phyloP scores from a whole-genome alignment of 352 stramenopile species.

The Phytophthora sp. region DNA sequence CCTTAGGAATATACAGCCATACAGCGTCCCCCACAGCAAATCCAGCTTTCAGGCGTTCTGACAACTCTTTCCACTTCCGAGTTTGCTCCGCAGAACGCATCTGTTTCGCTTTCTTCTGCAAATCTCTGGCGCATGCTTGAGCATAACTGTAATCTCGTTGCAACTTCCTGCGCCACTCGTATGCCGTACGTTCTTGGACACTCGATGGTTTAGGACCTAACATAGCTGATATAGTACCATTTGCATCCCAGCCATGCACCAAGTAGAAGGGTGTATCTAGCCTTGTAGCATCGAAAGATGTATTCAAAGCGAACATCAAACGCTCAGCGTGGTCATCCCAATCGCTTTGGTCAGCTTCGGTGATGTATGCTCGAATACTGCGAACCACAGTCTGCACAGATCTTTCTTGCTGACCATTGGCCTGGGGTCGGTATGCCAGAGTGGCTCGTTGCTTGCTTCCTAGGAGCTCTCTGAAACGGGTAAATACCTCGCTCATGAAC shows the following conservation, averaged over 20 bases:
- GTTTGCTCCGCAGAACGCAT: neutral
- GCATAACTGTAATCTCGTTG: slow-evolving; percentile 12
- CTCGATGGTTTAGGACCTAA: slow-evolving; percentile 6
- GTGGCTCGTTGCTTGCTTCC: slow-evolving; percentile 6
- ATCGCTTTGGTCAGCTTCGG: slow-evolving; percentile 8
- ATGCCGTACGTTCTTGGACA: neutral
- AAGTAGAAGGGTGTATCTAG: slow-evolving; percentile 18
- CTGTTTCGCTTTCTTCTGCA: slow-evolving; percentile 13
- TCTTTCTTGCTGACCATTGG: slow-evolving; percentile 7
- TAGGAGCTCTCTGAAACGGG: slow-evolving; percentile 7
- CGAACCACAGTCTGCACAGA: slow-evolving; percentile 10
- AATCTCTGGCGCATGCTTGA: neutral
- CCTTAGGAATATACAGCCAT: slow-evolving; percentile 13
- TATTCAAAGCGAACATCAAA: slow-evolving; percentile 5
- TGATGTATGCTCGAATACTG: slow-evolving; percentile 3
- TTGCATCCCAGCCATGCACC: slow-evolving; percentile 11
- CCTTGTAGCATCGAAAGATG: slow-evolving; percentile 1
- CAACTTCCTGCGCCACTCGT: slow-evolving; percentile 11
- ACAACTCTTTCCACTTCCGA: slow-evolving; percentile 11
- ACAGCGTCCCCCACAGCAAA: neutral
- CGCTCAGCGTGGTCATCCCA: slow-evolving; percentile 10
- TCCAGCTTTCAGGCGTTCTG: slow-evolving; percentile 6
- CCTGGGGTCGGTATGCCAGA: slow-evolving; percentile 13
- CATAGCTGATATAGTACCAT: neutral
- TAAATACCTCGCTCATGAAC: no score